A percentile compares a stretch with the other conserved stretches of the same genome.
phyloP scores from a whole-genome alignment of 495 filamentous ascomycete species.

The Hypoxylon lenormandii region DNA sequence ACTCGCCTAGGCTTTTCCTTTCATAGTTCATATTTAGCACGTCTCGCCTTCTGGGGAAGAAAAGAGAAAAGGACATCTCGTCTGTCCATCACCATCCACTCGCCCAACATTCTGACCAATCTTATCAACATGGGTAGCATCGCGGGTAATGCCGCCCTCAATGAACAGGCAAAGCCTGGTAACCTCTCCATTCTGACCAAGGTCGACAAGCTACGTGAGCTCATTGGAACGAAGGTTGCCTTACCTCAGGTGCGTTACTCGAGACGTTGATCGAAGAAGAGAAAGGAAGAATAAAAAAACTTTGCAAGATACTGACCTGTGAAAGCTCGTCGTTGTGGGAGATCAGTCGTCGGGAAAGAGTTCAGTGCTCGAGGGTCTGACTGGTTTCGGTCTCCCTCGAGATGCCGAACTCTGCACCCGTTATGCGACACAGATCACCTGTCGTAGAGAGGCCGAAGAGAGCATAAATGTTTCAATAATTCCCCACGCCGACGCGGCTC shows the following conservation, averaged over 20 bases:
- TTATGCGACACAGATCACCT: slow-evolving; percentile 70
- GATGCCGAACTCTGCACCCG: slow-evolving; percentile 67
- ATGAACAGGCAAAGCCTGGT: slow-evolving; percentile 21
- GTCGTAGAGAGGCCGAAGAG: slow-evolving; percentile 55
- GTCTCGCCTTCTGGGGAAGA: background rate
- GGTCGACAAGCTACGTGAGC: slow-evolving; percentile 57
- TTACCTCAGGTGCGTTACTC: slow-evolving; percentile 51
- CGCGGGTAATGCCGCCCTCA: background rate
- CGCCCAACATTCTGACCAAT: slow-evolving; percentile 1
- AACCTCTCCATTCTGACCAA: slow-evolving; percentile 49
- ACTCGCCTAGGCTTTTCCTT: too few species aligned
- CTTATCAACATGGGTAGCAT: slow-evolving; percentile 30
- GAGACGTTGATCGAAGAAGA: background rate
- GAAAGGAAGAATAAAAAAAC: too few species aligned
- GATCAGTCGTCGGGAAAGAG: slow-evolving; percentile 67
- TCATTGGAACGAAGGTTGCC: slow-evolving; percentile 54
- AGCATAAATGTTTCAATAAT: slow-evolving; percentile 61
- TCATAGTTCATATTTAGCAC: background rate
- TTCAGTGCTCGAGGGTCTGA: slow-evolving; percentile 65
- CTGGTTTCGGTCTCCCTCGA: slow-evolving; percentile 65
- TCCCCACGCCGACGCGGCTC: slow-evolving; percentile 49
- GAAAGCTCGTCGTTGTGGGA: slow-evolving; percentile 62
- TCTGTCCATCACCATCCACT: background rate
- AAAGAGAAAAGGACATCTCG: background rate
- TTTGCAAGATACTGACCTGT: background rate